Evolutionary conservation across 805 yeast genomes (phyloP).

Genomic region (Kuraishia hungarica): DNA sequence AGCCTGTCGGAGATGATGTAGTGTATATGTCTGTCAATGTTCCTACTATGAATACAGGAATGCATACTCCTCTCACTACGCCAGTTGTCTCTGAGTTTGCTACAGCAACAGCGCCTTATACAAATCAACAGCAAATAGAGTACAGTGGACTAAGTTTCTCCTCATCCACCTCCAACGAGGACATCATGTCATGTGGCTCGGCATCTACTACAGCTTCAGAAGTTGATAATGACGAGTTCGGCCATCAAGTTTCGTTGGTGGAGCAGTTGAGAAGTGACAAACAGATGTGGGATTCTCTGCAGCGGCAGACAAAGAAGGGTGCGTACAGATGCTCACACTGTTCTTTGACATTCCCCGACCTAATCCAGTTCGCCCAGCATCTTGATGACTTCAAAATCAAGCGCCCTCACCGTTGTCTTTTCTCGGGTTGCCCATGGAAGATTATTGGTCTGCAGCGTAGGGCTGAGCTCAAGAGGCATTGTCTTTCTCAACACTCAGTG

Average conservation of each 20-base stretch:
- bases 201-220: not conserved
- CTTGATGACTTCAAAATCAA: not conserved
- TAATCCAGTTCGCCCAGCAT: constrained; percentile 20
- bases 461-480: constrained; percentile 41
- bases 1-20: not conserved
- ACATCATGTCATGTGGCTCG: not conserved
- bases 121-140: not conserved
- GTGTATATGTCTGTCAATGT: not conserved
- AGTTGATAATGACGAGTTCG: not conserved
- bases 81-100: not conserved
- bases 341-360: constrained; percentile 25
- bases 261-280: not conserved
- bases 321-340: constrained; percentile 41
- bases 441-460: constrained; percentile 38
- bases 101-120: not conserved
- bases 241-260: not conserved
- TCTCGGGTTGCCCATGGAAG: constrained; percentile 28
- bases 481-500: constrained; percentile 34
- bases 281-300: constrained; percentile 15
- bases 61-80: not conserved
- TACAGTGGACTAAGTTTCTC: not conserved
- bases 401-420: not conserved
- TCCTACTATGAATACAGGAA: not conserved
- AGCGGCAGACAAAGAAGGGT: constrained; percentile 30
- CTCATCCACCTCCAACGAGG: not conserved